Percentiles rank a stretch among this genome's conserved stretches.
Evolutionary conservation across 1,139 yeast genomes (phyloP).

Genomic region (Yamadazyma atlantica): DNA sequence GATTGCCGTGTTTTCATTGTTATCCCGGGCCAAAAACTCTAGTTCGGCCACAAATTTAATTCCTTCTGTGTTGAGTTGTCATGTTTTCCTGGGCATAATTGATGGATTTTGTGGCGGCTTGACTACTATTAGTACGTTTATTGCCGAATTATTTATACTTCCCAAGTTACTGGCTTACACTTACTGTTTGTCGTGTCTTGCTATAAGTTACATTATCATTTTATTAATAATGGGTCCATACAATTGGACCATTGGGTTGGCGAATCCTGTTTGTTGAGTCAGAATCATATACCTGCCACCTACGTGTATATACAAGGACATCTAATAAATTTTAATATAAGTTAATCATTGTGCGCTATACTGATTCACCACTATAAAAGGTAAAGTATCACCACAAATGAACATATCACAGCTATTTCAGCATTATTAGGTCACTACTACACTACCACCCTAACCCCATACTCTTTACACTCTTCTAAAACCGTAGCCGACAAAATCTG

Average conservation of each 20-base stretch:
- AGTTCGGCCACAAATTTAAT: constrained; percentile 25
- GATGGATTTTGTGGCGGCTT: constrained; percentile 79
- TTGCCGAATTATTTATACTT: constrained; percentile 58
- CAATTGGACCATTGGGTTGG: constrained; percentile 47
- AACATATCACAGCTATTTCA: too few species aligned
- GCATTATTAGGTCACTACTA: too few species aligned
- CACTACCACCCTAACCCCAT: too few species aligned
- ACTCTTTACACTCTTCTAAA: too few species aligned
- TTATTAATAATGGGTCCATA: constrained; percentile 56
- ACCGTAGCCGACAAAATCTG: too few species aligned
- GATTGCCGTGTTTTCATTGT: constrained; percentile 53
- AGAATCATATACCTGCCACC: too few species aligned
- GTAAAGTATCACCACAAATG: too few species aligned
- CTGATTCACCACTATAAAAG: too few species aligned
- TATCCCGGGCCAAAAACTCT: constrained; percentile 44
- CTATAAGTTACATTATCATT: constrained; percentile 37
- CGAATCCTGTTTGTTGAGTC: constrained; percentile 23
- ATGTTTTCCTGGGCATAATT: constrained; percentile 55
- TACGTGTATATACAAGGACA: too few species aligned
- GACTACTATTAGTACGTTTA: constrained; percentile 77
- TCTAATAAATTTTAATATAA: too few species aligned
- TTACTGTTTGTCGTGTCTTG: constrained; percentile 41
- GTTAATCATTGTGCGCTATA: too few species aligned
- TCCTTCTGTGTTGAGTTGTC: constrained; percentile 38
- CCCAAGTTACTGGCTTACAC: constrained; percentile 28